Conservation (phyloP, 106 monocot species). For the Cymbidium sinense region DNA sequence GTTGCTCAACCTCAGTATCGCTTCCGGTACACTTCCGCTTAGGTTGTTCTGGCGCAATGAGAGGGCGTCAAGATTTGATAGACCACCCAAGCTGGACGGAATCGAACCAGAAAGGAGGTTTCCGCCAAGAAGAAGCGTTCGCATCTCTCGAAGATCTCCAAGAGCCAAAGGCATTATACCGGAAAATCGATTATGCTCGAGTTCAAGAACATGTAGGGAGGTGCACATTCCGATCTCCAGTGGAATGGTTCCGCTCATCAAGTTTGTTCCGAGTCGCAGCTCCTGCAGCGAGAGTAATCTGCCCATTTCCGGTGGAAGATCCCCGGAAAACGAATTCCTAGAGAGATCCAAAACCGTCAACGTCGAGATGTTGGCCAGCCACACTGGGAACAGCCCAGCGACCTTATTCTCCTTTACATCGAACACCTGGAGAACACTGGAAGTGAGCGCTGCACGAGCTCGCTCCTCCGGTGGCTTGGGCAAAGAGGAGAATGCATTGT, state of each 20-base stretch:
- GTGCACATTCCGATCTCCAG: slow-evolving; percentile 56
- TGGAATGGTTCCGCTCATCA: slow-evolving; percentile 44
- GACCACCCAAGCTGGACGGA: slow-evolving; percentile 40
- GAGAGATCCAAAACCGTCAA: slow-evolving; percentile 72
- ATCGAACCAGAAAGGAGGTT: slow-evolving; percentile 55
- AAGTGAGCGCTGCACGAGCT: neutral
- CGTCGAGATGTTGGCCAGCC: slow-evolving; percentile 40
- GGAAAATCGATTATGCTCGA: slow-evolving; percentile 52
- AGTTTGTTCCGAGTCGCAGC: slow-evolving; percentile 54
- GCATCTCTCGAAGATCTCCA: slow-evolving; percentile 35
- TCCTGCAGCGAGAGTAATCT: slow-evolving; percentile 46
- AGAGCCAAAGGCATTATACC: slow-evolving; percentile 49
- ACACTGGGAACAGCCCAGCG: slow-evolving; percentile 50
- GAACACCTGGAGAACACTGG: slow-evolving; percentile 46
- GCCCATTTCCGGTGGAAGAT: slow-evolving; percentile 46
- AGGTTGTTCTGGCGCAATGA: slow-evolving; percentile 52
- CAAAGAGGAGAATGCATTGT: slow-evolving; percentile 49
- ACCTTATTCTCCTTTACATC: slow-evolving; percentile 62
- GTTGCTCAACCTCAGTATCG: slow-evolving; percentile 42
- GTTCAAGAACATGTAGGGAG: slow-evolving; percentile 79
- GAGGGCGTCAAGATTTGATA: slow-evolving; percentile 42
- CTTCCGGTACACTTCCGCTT: slow-evolving; percentile 40
- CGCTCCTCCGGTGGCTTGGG: slow-evolving; percentile 6
- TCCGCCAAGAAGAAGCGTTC: slow-evolving; percentile 51
- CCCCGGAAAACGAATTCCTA: slow-evolving; percentile 46